A percentile compares a stretch with the other conserved stretches of the same genome.
Conservation (phyloP, 2,329 filamentous ascomycete species). For the Beauveria scarabaeidicola region DNA sequence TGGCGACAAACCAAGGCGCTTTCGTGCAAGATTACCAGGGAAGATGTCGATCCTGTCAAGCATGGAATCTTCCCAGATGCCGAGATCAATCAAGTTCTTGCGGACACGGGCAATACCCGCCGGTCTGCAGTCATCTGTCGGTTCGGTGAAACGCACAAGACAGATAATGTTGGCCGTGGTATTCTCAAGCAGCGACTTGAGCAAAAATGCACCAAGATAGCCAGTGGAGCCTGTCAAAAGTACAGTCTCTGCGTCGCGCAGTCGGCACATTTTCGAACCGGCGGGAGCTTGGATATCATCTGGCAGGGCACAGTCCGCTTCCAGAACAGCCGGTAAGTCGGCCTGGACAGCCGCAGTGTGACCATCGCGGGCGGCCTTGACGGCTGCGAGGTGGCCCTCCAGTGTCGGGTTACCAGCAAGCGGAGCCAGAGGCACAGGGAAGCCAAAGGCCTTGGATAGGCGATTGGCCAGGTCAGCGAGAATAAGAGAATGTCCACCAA, state of each 20-base stretch:
- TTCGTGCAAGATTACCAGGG: constrained; percentile 62
- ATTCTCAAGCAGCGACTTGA: constrained; percentile 57
- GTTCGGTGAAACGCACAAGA: constrained; percentile 64
- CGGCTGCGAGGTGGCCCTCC: constrained; percentile 61
- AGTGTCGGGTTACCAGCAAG: constrained; percentile 66
- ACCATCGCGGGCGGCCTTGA: constrained; percentile 62
- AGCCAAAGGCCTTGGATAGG: constrained; percentile 61
- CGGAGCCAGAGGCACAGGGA: constrained; percentile 61
- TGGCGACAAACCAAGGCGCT: constrained; percentile 57
- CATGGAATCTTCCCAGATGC: constrained; percentile 68
- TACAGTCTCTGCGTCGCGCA: constrained; percentile 59
- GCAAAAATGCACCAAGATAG: constrained; percentile 66
- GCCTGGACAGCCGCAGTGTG: constrained; percentile 68
- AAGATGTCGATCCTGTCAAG: constrained; percentile 71
- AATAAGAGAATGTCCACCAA: constrained; percentile 69
- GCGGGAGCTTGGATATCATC: constrained; percentile 54
- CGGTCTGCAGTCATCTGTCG: constrained; percentile 53
- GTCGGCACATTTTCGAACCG: constrained; percentile 43
- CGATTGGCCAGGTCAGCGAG: constrained; percentile 70
- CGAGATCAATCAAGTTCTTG: constrained; percentile 68
- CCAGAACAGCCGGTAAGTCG: constrained; percentile 61
- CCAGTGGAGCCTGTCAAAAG: constrained; percentile 69
- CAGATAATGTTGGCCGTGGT: constrained; percentile 64
- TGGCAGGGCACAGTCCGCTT: constrained; percentile 57
- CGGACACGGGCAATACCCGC: constrained; percentile 65